Percentiles rank a stretch among this genome's conserved stretches.
phyloP scores from a whole-genome alignment of 208 protist species.

The Acanthamoeba lenticulata region DNA sequence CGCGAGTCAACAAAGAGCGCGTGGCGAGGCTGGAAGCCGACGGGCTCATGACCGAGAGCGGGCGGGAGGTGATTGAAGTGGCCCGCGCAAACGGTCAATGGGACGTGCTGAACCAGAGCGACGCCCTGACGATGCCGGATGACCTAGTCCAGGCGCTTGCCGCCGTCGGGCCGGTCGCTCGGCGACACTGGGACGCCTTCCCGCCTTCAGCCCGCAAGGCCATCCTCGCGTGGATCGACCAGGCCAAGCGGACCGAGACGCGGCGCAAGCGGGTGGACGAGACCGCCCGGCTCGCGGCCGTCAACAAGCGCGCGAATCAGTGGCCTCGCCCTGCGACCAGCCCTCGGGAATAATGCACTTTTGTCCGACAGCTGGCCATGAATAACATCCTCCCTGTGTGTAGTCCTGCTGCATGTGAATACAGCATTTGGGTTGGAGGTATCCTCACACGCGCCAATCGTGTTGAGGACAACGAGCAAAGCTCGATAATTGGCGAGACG shows the following conservation, averaged over 20 bases:
- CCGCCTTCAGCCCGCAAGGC: neutral
- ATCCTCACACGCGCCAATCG: no score
- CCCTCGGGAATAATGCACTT: neutral
- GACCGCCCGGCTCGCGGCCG: neutral
- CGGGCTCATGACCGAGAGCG: neutral
- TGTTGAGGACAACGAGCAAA: no score
- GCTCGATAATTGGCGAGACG: no score
- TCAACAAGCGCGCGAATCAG: neutral
- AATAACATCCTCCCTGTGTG: no score
- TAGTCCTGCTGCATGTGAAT: no score
- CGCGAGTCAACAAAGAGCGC: neutral
- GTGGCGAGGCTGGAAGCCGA: neutral
- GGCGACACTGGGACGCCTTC: neutral
- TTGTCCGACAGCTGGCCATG: no score
- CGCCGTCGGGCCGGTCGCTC: neutral
- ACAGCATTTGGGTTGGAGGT: no score
- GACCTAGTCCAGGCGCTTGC: neutral
- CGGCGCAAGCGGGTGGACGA: neutral
- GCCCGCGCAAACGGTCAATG: neutral
- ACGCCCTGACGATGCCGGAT: neutral
- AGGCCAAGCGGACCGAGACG: slow-evolving; percentile 24
- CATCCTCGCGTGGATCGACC: neutral
- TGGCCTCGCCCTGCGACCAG: neutral
- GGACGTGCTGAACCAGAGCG: neutral
- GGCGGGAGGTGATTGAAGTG: neutral